A percentile compares a stretch with the other conserved stretches of the same genome.
Conservation (phyloP, 2,329 filamentous ascomycete species). For the Phaeosphaeria sp. region DNA sequence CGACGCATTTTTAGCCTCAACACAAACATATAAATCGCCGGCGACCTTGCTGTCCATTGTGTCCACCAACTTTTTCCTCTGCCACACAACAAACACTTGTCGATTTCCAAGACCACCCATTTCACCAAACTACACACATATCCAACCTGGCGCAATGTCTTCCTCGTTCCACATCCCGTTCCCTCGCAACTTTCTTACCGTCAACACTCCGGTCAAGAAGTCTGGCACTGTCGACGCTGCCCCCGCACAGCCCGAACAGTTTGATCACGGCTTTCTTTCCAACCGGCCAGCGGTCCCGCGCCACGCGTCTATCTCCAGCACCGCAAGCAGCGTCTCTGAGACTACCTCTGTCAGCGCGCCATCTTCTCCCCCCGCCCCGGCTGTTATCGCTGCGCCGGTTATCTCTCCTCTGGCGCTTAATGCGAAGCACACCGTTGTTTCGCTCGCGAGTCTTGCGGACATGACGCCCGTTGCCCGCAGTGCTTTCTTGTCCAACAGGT, state of each 20-base stretch:
- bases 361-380: conserved; percentile 35
- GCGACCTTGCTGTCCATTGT: conserved; percentile 14
- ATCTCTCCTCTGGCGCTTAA: conserved; percentile 46
- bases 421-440: conserved; percentile 33
- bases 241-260: conserved; percentile 29
- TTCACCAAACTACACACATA: conserved; percentile 13
- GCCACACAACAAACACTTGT: conserved; percentile 9
- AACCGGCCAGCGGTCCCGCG: conserved; percentile 35
- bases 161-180: conserved; percentile 48
- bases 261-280: conserved; percentile 47
- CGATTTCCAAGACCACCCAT: conserved; percentile 1
- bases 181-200: conserved; percentile 43
- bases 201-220: conserved; percentile 44
- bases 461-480: conserved; percentile 30
- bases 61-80: conserved; percentile 9
- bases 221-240: conserved; percentile 7
- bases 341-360: conserved; percentile 33
- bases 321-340: conserved; percentile 25
- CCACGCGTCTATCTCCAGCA: conserved; percentile 39
- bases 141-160: conserved; percentile 43
- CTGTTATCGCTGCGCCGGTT: conserved; percentile 33
- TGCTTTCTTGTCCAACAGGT: conserved; percentile 42
- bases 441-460: conserved; percentile 27
- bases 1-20: conserved; percentile 8
- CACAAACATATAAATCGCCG: conserved; percentile 24